Evolutionary conservation across 495 filamentous ascomycete species (phyloP), one percentile per base, ranked within the genome.

Genomic region (Trypethelium eluteriae): DNA sequence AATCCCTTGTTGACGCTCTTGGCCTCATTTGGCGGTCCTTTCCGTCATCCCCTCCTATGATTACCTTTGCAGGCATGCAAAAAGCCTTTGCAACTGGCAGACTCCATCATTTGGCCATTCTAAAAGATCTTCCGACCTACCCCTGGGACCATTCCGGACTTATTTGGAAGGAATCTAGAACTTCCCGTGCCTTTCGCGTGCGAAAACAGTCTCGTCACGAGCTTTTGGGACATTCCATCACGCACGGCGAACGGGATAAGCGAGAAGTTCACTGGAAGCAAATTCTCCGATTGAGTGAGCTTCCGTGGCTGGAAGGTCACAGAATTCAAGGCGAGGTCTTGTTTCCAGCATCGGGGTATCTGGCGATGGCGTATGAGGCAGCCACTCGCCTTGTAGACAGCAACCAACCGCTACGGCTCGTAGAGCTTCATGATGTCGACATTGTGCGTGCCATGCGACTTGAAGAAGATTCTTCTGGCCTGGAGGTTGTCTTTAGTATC

Each of bases 221-320:
- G 10, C 38, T 70, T 1, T 49, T 72, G 1, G 70, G 68, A 1
- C 11, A 35, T 10, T n/a, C n/a, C n/a, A 32, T 6, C 2, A 16
- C 64, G 4, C 39, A 50, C 14, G 41, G n/a, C 9, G 10, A 56
- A 0, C 16, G 4, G 7, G 11, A 47, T 3, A 18, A 70, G n/a
- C n/a, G n/a, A 16, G 69, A 73, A 50, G 76, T 76, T 0, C 70
- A 70, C 38, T 84, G 80, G 79, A 69, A 80, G 36, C 73, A 79
- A 53, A 72, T 79, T 47, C 59, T 83, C 7, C 66, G 74, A 18
- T 63, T 77, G 32, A 64, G 74, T 10, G 77, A 80, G 36, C 67
- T 78, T 5, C 80, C 81, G 7, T 82, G 80, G 80, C 36, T 82
- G 0, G 64, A 64, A n/a, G 74, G 81, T 35, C 79, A 82, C 66